Evolutionary conservation across 768 basidiomycete genomes (phyloP), one percentile per base, ranked within the genome.

Genomic region (Rhodotorula paludigena): DNA sequence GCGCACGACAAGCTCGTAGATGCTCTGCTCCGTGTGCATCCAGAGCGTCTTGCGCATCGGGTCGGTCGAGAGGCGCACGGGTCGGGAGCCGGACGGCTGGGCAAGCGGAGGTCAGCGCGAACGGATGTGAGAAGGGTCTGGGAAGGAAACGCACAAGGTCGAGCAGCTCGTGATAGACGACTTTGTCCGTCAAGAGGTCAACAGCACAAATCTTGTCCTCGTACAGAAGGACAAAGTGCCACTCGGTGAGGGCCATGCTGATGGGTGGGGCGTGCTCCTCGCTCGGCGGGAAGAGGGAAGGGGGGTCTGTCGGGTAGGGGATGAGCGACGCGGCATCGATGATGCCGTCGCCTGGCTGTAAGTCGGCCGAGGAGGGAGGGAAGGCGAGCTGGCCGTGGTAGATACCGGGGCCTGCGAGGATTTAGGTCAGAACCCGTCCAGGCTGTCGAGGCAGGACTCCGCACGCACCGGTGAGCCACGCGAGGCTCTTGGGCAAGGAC

Each of bases 41-140:
- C 96, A 99, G 74, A 88, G 93, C 21, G 94, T 98, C 78, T 85
- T 87, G 15, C 88, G 85, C 7, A 90, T 86, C 25, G 88, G 89
- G 78, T 99, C 96, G 15, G 88, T 84, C 10, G 87, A 84, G 39
- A 97, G 80, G 0, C 88, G 90, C 36, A 84, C 81, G 25, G 90
- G 85, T 42, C 79, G 80, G 75, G 94, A 91, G 35, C 83, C 84
- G 83, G 86, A 87, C 92, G 96, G 76, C 11, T 10, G 15, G 35
- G 12, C 25, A 10, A 38, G n/a, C 53, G 57, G 39, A 4, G 28
- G 35, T 57, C 52, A 63, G 41, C 10, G 33, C 44, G 39, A 21
- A 21, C 6, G 47, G 44, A 36, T 33, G 18, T 18, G 30, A 33
- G 42, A 69, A 57, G 63, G 47, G 38, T 16, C 28, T 12, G 57